Evolutionary conservation across 1,284 basidiomycete species (phyloP).

Genomic region (Apiotrichum siamense): DNA sequence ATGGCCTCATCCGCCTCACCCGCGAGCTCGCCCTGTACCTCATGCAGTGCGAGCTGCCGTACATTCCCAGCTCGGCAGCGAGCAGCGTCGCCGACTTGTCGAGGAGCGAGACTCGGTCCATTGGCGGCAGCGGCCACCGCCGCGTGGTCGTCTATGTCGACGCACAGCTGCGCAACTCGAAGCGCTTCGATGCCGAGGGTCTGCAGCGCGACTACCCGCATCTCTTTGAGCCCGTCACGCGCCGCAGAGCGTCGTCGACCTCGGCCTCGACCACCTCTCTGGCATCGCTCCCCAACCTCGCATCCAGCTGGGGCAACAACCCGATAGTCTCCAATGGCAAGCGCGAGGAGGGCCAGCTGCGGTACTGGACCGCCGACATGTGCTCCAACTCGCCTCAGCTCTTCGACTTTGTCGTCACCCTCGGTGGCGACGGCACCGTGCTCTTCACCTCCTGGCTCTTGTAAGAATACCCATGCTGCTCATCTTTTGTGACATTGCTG

Average conservation of each 20-base stretch:
- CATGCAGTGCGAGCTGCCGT: conserved; percentile 61
- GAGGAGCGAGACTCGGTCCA: background rate
- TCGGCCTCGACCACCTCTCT: conserved; percentile 29
- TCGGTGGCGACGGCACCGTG: conserved; percentile 97
- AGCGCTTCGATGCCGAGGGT: conserved; percentile 88
- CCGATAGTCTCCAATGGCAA: background rate
- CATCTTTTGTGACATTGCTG: background rate
- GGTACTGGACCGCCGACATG: conserved; percentile 98
- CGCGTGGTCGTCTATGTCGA: conserved; percentile 68
- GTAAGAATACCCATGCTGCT: conserved; percentile 20
- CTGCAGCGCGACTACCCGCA: conserved; percentile 81
- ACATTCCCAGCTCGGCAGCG: conserved; percentile 28
- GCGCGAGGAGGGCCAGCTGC: conserved; percentile 74
- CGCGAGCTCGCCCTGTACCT: conserved; percentile 90
- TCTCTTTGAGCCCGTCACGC: conserved; percentile 66
- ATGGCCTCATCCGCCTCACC: conserved; percentile 89
- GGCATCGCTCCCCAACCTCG: conserved; percentile 27
- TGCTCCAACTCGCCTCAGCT: conserved; percentile 84
- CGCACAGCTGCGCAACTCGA: conserved; percentile 80
- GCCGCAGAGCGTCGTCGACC: conserved; percentile 61
- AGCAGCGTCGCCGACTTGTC: conserved; percentile 37
- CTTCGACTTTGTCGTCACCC: conserved; percentile 98
- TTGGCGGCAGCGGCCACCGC: background rate
- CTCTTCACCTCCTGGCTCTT: conserved; percentile 99
- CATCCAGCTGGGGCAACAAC: conserved; percentile 8